Evolutionary conservation across 2,329 filamentous ascomycete genomes (phyloP), one percentile per base, ranked within the genome.

Genomic region (Botrytis medusae): DNA sequence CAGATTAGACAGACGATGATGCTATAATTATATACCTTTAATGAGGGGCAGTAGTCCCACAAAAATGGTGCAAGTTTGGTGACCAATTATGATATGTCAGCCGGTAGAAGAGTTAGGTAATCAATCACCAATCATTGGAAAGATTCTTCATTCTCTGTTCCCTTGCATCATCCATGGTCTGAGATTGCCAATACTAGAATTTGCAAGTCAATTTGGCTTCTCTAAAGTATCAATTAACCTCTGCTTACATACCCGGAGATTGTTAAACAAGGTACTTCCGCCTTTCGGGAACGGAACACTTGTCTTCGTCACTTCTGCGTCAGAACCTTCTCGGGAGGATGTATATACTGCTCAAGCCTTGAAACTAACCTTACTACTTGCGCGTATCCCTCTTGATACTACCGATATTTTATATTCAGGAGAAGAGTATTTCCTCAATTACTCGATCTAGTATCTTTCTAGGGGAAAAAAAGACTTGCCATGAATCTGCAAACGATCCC

Each of bases 51-150:
- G 22, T 37, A 16, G 61, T 44, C 18, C 61, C 61, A 63, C 61
- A 68, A 29, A 40, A 29, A 68, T 68, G 64, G 34, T 68, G 64
- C 34, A 40, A 68, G 25, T 32, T 29, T n/a, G 7, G 37, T 57
- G 34, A 9, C 12, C 20, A 22, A 69, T 69, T 42, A 14, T 69
- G 48, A 69, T 40, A 67, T 65, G 42, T 67, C 32, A 37, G 44
- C 44, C 16, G 22, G 22, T 6, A 22, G 12, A 34, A 32, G 29
- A n/a, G 2, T 40, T 67, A 12, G 44, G 46, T n/a, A 51, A 65
- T 34, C 29, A 37, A 48, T 65, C 29, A 44, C 14, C n/a, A 44
- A 63, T 63, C 40, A 63, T 63, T 63, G 44, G 61, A 63, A 46
- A 44, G 37, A 20, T 42, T 42, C 7, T 42, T 29, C 7, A 42